Conservation (phyloP, 192 early-diverging fungal species). For the Coemansia sp. region DNA sequence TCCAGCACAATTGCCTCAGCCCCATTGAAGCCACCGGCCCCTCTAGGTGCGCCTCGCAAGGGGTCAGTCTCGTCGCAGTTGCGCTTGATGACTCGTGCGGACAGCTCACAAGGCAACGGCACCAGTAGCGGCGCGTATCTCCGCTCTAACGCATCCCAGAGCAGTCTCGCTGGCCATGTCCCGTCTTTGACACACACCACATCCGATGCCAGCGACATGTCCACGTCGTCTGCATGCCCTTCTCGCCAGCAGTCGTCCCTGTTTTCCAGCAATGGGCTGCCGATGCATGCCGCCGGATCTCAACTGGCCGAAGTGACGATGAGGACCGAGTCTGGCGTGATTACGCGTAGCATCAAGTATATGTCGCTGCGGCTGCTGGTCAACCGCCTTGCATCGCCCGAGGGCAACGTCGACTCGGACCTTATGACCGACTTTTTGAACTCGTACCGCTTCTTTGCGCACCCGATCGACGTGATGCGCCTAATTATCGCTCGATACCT, state of each 20-base stretch:
- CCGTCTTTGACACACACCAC: conserved; percentile 19
- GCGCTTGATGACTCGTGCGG: conserved; percentile 41
- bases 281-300: conserved; percentile 19
- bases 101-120: conserved; percentile 13
- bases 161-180: conserved; percentile 16
- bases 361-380: conserved; percentile 52
- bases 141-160: conserved; percentile 18
- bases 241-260: neutral
- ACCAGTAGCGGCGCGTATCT: neutral
- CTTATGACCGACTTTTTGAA: conserved; percentile 63
- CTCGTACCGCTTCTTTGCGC: conserved; percentile 67
- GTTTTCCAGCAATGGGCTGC: conserved; percentile 11
- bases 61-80: conserved; percentile 51
- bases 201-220: conserved; percentile 30
- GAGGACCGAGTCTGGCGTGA: conserved; percentile 44
- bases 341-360: conserved; percentile 49
- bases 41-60: conserved; percentile 23
- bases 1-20: conserved; percentile 18
- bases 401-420: conserved; percentile 58
- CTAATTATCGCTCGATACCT: conserved; percentile 63
- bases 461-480: conserved; percentile 62
- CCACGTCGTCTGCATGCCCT: conserved; percentile 1
- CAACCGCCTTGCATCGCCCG: conserved; percentile 52
- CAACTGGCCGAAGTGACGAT: conserved; percentile 49
- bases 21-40: conserved; percentile 6